Evolutionary conservation across 2,329 filamentous ascomycete species (phyloP).

Genomic region (Cyanodermella asteris): DNA sequence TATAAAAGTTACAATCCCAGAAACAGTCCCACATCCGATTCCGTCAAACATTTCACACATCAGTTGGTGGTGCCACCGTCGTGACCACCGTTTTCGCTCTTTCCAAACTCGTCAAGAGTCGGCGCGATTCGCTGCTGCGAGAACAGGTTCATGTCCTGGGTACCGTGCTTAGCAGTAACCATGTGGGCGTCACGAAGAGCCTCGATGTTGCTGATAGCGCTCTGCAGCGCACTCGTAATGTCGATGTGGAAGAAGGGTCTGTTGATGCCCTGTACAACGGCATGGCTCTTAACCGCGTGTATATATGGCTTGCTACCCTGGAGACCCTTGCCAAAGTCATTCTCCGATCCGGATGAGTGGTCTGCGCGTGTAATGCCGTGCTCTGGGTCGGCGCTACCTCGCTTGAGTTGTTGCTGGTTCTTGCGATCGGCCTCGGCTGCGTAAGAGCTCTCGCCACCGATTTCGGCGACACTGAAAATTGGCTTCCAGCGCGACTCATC

Average conservation of each 20-base stretch:
- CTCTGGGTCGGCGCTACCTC: conserved; percentile 3
- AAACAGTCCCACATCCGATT: no score
- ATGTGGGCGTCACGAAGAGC: no score
- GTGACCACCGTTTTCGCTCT: no score
- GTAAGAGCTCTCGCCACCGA: conserved; percentile 49
- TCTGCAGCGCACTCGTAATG: conserved; percentile 69
- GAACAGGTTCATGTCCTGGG: no score
- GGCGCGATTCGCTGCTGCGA: no score
- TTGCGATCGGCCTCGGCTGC: conserved; percentile 45
- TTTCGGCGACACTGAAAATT: conserved; percentile 84
- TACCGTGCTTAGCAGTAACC: no score
- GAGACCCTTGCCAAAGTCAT: conserved; percentile 22
- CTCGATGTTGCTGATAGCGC: conserved; percentile 61
- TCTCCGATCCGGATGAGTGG: conserved; percentile 9
- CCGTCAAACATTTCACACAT: no score
- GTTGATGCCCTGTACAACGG: conserved; percentile 67
- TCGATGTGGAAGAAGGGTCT: conserved; percentile 87
- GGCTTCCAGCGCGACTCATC: conserved; percentile 55
- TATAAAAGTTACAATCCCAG: no score
- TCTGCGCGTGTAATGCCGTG: not conserved
- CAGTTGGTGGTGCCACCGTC: no score
- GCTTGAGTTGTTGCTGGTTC: conserved; percentile 29
- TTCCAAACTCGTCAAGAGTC: no score
- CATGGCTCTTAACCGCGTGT: conserved; percentile 19
- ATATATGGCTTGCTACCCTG: conserved; percentile 26